Evolutionary conservation across 306 rosid species (phyloP).

Genomic region (Sphenostylis stenocarpa): DNA sequence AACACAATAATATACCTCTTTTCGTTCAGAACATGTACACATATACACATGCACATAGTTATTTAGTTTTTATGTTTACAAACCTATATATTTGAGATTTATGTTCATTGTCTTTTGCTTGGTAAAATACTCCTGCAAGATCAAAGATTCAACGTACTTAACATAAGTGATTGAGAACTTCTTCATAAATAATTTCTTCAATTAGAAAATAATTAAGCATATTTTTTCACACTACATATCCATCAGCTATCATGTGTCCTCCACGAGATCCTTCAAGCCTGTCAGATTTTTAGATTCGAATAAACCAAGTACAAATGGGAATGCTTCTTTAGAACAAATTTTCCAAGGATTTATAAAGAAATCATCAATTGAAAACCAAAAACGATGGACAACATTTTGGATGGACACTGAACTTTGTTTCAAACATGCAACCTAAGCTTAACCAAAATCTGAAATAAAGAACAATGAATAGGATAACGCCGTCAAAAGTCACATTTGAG

Average conservation of each 20-base stretch:
- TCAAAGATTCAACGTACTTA: constrained; percentile 21
- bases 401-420: constrained; percentile 6
- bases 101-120: constrained; percentile 43
- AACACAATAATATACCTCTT: no score
- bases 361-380: constrained; percentile 4
- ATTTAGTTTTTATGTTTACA: constrained; percentile 18
- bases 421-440: constrained; percentile 10
- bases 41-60: not conserved
- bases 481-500: not conserved
- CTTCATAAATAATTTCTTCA: not conserved
- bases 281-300: not conserved
- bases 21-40: no score
- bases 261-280: constrained; percentile 40
- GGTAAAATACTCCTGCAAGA: constrained; percentile 74
- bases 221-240: not conserved
- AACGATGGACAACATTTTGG: not conserved
- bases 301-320: not conserved
- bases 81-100: constrained; percentile 95
- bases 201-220: not conserved
- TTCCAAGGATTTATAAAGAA: not conserved
- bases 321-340: not conserved
- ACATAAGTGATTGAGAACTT: not conserved
- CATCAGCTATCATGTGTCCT: constrained; percentile 3
- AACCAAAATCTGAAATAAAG: not conserved
- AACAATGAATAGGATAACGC: not conserved